phyloP scores from a whole-genome alignment of 2,329 filamentous ascomycete species.

The Phaeomoniella chlamydospora region DNA sequence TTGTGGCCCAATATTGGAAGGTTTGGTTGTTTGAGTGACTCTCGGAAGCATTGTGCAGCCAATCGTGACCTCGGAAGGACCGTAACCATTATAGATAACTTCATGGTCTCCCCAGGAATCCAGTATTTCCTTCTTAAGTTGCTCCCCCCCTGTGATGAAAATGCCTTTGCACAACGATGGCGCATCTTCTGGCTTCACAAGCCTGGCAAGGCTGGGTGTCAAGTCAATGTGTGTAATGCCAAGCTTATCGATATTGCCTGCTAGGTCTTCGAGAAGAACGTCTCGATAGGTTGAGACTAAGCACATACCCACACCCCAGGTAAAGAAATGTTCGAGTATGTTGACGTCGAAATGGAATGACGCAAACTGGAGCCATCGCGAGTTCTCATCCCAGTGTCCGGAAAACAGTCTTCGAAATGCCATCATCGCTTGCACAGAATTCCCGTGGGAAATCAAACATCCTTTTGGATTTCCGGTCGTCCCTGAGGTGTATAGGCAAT shows the following conservation, averaged over 20 bases:
- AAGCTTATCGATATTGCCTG: conserved; percentile 55
- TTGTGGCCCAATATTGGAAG: conserved; percentile 75
- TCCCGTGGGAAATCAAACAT: conserved; percentile 77
- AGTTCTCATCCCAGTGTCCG: conserved; percentile 56
- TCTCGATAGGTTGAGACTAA: conserved; percentile 72
- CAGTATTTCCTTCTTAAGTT: conserved; percentile 76
- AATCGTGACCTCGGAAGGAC: conserved; percentile 85
- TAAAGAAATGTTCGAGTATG: conserved; percentile 89
- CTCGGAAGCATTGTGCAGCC: conserved; percentile 82
- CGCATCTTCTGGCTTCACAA: conserved; percentile 66
- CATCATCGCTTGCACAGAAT: conserved; percentile 77
- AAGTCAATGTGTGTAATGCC: conserved; percentile 82
- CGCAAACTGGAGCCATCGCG: conserved; percentile 83
- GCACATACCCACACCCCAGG: conserved; percentile 79
- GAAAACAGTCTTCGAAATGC: conserved; percentile 68
- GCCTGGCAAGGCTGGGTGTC: conserved; percentile 70
- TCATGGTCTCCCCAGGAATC: conserved; percentile 66
- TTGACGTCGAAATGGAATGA: conserved; percentile 92
- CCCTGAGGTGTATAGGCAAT: conserved; percentile 77
- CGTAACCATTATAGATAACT: conserved; percentile 86
- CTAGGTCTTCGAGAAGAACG: conserved; percentile 70
- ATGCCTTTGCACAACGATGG: conserved; percentile 68
- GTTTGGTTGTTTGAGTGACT: conserved; percentile 61
- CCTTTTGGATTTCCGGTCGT: conserved; percentile 80
- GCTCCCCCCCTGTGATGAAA: conserved; percentile 86